These are phyloP conservation scores for Penicillium griseofulvum DNA, from an alignment of 2,329 filamentous ascomycete genomes.

Conservation along the genomic window DNA sequence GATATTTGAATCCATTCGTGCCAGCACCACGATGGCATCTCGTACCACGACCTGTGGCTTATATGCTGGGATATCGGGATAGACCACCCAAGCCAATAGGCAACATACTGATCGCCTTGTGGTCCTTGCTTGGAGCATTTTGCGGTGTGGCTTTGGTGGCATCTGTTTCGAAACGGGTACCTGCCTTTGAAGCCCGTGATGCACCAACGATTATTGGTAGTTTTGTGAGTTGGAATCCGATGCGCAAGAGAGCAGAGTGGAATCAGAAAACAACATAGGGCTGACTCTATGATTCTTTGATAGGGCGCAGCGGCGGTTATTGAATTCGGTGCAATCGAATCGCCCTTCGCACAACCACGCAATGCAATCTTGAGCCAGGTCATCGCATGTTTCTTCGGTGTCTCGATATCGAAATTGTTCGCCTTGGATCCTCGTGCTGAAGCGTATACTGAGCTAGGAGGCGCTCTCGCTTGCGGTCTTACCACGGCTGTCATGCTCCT, in stretches of 20 bases:
- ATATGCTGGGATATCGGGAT: constrained; percentile 64
- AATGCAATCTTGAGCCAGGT: constrained; percentile 68
- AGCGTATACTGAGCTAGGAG: constrained; percentile 61
- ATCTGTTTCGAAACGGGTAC: constrained; percentile 54
- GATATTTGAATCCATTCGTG: constrained; percentile 68
- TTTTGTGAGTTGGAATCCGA: constrained; percentile 55
- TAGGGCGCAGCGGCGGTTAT: constrained; percentile 74
- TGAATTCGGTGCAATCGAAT: constrained; percentile 69
- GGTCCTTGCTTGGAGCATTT: constrained; percentile 66
- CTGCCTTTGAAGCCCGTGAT: constrained; percentile 52
- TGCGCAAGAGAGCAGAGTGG: not conserved
- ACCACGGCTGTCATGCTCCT: constrained; percentile 65
- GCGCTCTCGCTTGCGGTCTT: constrained; percentile 62
- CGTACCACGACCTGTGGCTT: constrained; percentile 64
- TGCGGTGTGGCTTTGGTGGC: constrained; percentile 60
- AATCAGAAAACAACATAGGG: not conserved
- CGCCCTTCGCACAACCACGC: constrained; percentile 70
- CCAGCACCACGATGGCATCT: constrained; percentile 63
- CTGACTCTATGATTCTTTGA: not conserved
- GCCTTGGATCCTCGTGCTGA: constrained; percentile 49
- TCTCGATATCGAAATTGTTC: constrained; percentile 65
- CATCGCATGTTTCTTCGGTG: constrained; percentile 59
- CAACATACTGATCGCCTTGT: constrained; percentile 59
- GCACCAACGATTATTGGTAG: constrained; percentile 65
- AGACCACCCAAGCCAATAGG: constrained; percentile 46